Conservation (phyloP, 257 asterid species). For the Perilla frutescens region DNA sequence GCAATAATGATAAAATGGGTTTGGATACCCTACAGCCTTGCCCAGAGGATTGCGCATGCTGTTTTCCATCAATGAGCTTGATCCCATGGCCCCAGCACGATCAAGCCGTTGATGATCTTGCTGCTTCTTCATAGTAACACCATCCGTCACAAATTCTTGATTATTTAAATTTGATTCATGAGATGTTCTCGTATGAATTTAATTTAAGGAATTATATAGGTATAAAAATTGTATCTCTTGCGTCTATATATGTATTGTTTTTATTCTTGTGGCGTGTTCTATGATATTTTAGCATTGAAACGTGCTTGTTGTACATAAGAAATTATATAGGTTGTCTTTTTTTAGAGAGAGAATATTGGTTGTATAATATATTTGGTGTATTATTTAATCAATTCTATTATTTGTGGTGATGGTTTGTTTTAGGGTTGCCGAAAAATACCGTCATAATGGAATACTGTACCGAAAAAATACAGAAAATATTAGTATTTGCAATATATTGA, state of each 20-base stretch:
- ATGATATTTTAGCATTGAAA: background rate
- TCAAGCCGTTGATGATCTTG: background rate
- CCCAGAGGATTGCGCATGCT: conserved; percentile 62
- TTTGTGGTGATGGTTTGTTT: no score
- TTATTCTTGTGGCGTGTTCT: background rate
- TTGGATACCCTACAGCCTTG: conserved; percentile 58
- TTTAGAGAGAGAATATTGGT: no score
- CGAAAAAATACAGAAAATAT: no score
- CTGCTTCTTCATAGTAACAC: conserved; percentile 2
- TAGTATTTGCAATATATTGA: no score
- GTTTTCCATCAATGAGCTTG: conserved; percentile 77
- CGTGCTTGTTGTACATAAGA: background rate
- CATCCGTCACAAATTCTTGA: conserved; percentile 16
- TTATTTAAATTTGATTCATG: background rate
- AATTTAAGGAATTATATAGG: background rate
- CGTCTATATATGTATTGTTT: no score
- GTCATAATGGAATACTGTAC: no score
- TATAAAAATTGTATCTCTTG: background rate
- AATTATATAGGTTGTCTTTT: no score
- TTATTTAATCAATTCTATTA: no score
- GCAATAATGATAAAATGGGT: background rate
- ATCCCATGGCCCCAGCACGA: conserved; percentile 58
- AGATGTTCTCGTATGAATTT: background rate
- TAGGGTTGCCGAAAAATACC: no score
- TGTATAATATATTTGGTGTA: no score